Percentiles rank a stretch among this genome's conserved stretches.
These are phyloP conservation scores for Eucalyptus melliodora DNA, from an alignment of 345 rosid species.

Conservation along the genomic window DNA sequence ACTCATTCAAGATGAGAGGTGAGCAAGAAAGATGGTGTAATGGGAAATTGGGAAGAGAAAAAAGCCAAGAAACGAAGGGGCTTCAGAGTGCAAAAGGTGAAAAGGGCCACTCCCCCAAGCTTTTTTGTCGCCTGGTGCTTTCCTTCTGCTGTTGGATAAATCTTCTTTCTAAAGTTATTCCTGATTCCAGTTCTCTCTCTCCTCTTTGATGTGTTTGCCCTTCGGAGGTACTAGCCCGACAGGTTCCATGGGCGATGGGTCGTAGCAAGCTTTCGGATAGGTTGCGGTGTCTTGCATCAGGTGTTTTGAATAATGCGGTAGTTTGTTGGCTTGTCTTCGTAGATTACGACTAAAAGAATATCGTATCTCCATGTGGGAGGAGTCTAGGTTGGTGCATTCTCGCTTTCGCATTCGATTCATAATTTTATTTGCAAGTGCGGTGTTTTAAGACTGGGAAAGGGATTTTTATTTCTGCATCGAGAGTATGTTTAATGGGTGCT, in stretches of 20 bases:
- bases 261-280: neutral
- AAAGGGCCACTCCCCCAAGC: neutral
- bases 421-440: neutral
- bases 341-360: neutral
- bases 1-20: neutral
- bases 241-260: neutral
- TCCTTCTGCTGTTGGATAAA: neutral
- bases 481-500: neutral
- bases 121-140: neutral
- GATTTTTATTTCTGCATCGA: neutral
- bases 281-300: neutral
- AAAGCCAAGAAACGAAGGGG: neutral
- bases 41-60: neutral
- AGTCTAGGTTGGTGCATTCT: neutral
- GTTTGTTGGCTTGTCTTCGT: neutral
- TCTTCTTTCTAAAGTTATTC: neutral
- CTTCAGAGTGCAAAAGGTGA: neutral
- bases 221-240: neutral
- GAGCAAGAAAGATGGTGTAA: neutral
- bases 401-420: neutral
- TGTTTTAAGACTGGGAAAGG: neutral
- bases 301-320: neutral
- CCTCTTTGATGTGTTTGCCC: neutral
- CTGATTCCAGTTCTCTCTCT: neutral
- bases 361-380: neutral